Evolutionary conservation across 2,329 filamentous ascomycete species (phyloP).

Genomic region (Trichoderma sp.): DNA sequence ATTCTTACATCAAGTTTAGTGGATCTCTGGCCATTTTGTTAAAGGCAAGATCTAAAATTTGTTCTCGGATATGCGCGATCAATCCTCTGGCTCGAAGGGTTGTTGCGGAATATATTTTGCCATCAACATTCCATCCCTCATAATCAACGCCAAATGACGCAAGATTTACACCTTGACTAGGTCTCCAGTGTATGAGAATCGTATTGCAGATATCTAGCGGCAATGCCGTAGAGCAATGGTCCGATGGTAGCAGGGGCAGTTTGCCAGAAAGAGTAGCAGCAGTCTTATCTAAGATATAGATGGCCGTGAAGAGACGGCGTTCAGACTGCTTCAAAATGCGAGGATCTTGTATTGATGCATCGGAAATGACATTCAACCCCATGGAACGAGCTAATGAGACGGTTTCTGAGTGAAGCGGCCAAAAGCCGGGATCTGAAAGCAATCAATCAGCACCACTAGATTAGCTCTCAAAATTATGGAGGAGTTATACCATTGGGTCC

Average conservation of each 20-base stretch:
- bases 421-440: background rate
- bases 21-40: background rate
- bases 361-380: background rate
- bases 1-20: background rate
- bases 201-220: background rate
- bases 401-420: background rate
- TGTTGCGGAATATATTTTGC: background rate
- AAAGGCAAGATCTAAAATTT: background rate
- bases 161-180: background rate
- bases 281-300: background rate
- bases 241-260: background rate
- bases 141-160: background rate
- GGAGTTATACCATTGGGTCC: background rate
- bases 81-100: background rate
- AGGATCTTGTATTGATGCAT: background rate
- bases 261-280: background rate
- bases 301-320: slow-evolving; percentile 6
- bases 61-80: background rate
- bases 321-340: background rate
- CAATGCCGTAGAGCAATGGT: background rate
- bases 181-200: background rate
- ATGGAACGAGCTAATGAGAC: background rate
- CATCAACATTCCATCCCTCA: background rate
- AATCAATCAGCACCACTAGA: background rate
- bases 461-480: background rate